Conservation (phyloP, 345 rosid genomes). For the Excoecaria cochinchinensis region DNA sequence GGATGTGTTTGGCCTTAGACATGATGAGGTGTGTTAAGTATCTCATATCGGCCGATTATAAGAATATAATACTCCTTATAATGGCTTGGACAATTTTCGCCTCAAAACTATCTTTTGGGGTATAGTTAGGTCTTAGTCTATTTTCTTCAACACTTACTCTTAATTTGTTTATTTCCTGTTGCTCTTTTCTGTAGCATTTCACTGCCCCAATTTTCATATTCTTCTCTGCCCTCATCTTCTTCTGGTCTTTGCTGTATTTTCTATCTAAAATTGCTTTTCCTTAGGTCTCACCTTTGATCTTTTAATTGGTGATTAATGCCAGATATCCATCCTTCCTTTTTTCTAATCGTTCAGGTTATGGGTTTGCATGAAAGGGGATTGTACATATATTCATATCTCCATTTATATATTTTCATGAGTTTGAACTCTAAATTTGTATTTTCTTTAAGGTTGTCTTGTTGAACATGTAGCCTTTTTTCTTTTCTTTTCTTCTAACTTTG, state of each 20-base stretch:
- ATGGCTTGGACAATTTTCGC: too few species aligned
- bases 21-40: too few species aligned
- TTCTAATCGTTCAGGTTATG: neutral
- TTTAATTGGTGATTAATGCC: neutral
- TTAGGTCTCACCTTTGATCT: neutral
- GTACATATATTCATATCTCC: neutral
- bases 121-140: too few species aligned
- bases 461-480: neutral
- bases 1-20: too few species aligned
- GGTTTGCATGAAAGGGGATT: neutral
- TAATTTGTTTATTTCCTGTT: neutral
- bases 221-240: neutral
- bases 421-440: neutral
- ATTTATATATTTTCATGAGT: neutral
- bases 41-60: too few species aligned
- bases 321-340: neutral
- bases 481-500: conserved; percentile 1
- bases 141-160: neutral
- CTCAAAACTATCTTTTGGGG: too few species aligned
- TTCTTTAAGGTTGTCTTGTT: neutral
- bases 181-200: neutral
- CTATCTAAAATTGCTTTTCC: neutral
- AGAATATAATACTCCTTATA: too few species aligned
- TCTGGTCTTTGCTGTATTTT: neutral
- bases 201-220: neutral